Percentiles rank a stretch among this genome's conserved stretches.
Conservation (phyloP, 768 basidiomycete species). For the Phaeotremella skinneri region DNA sequence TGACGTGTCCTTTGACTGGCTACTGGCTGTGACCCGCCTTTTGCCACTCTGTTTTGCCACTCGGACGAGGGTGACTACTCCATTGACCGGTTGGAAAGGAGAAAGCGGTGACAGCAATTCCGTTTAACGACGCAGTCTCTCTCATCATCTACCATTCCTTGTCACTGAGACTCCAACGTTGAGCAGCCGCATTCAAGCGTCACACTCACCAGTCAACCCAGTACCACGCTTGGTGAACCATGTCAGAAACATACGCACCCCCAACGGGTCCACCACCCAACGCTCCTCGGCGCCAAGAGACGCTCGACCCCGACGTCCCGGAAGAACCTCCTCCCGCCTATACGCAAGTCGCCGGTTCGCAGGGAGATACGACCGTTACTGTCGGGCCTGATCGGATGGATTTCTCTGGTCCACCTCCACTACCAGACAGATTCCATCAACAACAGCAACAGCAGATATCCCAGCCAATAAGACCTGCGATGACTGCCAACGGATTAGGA, state of each 20-base stretch:
- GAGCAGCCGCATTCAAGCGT: no score
- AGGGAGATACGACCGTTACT: slow-evolving; percentile 20
- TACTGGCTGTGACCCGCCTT: no score
- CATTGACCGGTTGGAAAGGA: no score
- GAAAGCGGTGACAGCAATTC: no score
- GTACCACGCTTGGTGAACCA: no score
- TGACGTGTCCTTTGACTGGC: no score
- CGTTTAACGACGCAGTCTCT: no score
- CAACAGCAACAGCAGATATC: slow-evolving; percentile 1
- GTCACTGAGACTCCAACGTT: no score
- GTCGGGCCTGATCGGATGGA: slow-evolving; percentile 38
- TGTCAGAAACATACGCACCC: slow-evolving; percentile 17
- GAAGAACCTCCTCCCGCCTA: slow-evolving; percentile 44
- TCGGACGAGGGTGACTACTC: no score
- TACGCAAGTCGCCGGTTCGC: slow-evolving; percentile 13
- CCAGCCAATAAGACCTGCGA: neutral
- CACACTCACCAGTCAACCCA: no score
- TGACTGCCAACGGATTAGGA: slow-evolving; percentile 8
- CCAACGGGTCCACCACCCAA: slow-evolving; percentile 17
- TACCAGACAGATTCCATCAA: slow-evolving; percentile 26
- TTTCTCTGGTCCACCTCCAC: slow-evolving; percentile 44
- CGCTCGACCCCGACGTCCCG: slow-evolving; percentile 17
- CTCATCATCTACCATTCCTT: no score
- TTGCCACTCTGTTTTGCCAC: no score
- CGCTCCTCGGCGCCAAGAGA: slow-evolving; percentile 1